Conservation (phyloP, 139 green algal species). For the Pseudopediastrum boryanum region DNA sequence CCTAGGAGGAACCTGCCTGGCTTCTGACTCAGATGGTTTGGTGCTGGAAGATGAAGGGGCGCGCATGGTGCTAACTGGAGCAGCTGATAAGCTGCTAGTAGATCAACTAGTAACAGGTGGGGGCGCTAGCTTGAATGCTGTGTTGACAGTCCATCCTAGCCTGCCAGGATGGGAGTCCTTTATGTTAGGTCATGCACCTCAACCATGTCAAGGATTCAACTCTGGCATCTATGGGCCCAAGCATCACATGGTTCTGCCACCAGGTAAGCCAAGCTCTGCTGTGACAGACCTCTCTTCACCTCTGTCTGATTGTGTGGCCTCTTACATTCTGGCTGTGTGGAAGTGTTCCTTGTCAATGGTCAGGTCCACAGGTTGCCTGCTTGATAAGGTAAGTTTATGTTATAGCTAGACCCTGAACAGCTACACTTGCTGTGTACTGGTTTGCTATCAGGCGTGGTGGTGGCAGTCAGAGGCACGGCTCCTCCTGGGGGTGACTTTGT, state of each 20-base stretch:
- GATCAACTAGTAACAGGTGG: constrained; percentile 75
- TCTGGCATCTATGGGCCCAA: neutral
- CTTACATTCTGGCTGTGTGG: neutral
- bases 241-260: neutral
- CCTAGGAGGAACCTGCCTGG: constrained; percentile 9
- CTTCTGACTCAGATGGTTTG: constrained; percentile 77
- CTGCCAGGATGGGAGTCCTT: too few relatives aligned
- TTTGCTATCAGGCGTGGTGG: constrained; percentile 70
- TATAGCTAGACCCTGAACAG: neutral
- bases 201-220: neutral
- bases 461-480: constrained; percentile 76
- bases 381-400: neutral
- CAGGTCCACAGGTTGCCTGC: too few relatives aligned
- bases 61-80: constrained; percentile 64
- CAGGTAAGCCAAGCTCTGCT: neutral
- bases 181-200: constrained; percentile 1
- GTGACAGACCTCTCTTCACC: too few relatives aligned
- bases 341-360: neutral
- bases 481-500: constrained; percentile 75
- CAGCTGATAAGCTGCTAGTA: constrained; percentile 43
- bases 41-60: constrained; percentile 95
- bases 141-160: neutral
- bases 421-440: neutral
- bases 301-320: neutral
- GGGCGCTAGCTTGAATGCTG: neutral